A percentile compares a stretch with the other conserved stretches of the same genome.
Evolutionary conservation across 805 yeast genomes (phyloP).

Genomic region (Starmerella kuoi): DNA sequence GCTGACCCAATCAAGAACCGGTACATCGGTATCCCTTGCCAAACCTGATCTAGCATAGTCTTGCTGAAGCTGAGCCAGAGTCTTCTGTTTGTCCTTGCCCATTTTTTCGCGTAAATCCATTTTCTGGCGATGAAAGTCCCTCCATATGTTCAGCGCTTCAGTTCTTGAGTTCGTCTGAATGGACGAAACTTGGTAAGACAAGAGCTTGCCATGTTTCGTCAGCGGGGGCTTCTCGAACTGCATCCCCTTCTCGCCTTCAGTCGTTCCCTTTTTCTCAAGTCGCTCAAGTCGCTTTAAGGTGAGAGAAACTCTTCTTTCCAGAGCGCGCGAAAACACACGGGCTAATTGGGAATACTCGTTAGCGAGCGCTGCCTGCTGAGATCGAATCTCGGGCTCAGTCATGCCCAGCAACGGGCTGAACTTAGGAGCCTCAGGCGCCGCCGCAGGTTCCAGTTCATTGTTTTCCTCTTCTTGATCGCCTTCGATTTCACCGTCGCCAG

Average conservation of each 20-base stretch:
- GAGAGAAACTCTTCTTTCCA: constrained; percentile 19
- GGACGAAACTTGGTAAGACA: constrained; percentile 13
- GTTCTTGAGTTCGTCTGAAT: constrained; percentile 12
- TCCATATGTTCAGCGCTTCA: constrained; percentile 22
- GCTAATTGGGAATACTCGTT: constrained; percentile 19
- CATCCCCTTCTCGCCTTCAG: neutral
- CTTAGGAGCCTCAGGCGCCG: constrained; percentile 1
- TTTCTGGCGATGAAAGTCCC: constrained; percentile 25
- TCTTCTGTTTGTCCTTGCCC: constrained; percentile 17
- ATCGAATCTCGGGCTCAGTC: constrained; percentile 12
- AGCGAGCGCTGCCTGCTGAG: constrained; percentile 17
- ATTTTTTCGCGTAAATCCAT: constrained; percentile 22
- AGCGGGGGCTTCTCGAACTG: constrained; percentile 9
- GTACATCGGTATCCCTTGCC: constrained; percentile 10
- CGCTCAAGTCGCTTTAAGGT: constrained; percentile 19
- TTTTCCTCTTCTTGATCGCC: neutral
- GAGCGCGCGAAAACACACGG: constrained; percentile 13
- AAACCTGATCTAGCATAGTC: constrained; percentile 20
- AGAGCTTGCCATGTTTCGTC: constrained; percentile 12
- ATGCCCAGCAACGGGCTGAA: constrained; percentile 1
- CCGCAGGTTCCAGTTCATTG: constrained; percentile 1
- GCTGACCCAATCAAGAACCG: constrained; percentile 22
- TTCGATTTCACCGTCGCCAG: neutral
- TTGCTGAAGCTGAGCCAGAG: constrained; percentile 22
- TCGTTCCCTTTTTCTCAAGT: constrained; percentile 1